Evolutionary conservation across 2,329 filamentous ascomycete species (phyloP).

Genomic region (Calonectria hawksworthii): DNA sequence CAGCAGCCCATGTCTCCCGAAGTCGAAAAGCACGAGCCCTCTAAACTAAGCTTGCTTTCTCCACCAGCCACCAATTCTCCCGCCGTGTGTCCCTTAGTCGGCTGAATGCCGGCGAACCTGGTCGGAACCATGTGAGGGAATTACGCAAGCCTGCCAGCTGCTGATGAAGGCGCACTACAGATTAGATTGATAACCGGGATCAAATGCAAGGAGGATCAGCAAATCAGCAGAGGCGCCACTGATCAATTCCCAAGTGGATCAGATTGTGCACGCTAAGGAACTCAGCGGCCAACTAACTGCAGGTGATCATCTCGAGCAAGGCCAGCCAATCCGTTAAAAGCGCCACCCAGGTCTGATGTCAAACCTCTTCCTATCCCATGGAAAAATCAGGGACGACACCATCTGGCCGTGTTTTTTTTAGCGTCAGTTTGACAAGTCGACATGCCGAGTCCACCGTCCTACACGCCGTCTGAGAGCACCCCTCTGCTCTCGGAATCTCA

Average conservation of each 20-base stretch:
- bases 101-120: not conserved
- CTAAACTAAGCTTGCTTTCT: not conserved
- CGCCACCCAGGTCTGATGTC: not conserved
- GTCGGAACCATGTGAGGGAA: not conserved
- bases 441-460: not conserved
- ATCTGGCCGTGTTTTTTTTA: not conserved
- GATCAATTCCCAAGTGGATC: not conserved
- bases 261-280: not conserved
- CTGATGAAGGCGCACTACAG: not conserved
- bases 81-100: not conserved
- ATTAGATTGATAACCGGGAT: constrained; percentile 7
- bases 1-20: not conserved
- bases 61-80: not conserved
- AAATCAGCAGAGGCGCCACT: not conserved
- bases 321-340: not conserved
- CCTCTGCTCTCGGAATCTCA: not conserved
- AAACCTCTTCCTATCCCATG: not conserved
- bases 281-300: too few relatives aligned
- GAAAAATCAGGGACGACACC: not conserved
- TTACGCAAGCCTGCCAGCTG: not conserved
- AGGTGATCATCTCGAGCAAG: not conserved
- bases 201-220: not conserved
- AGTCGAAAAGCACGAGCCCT: not conserved
- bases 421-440: not conserved
- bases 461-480: not conserved